Evolutionary conservation across 1,139 yeast genomes (phyloP), one percentile per base, ranked within the genome.

Genomic region (Suhomyces terraborum): DNA sequence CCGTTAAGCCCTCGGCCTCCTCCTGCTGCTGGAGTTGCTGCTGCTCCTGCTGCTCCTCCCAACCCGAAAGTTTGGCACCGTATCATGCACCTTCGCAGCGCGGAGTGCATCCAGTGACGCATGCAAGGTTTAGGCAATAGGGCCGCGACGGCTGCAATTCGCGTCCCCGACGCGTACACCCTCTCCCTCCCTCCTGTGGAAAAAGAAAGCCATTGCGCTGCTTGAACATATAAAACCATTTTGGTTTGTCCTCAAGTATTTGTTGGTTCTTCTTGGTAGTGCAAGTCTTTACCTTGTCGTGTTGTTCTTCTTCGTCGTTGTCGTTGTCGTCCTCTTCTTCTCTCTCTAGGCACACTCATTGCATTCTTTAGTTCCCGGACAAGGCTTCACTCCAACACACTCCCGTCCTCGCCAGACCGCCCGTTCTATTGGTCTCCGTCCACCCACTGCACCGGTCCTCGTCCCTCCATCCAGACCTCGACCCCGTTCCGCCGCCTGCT

Each of bases 101-200:
- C 24, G 24, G 27, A 24, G 16, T 24, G 16, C 16, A 12, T 21
- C 27, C 27, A 8, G 27, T 24, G 27, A 24, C 27, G 27, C 27
- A 24, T 24, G 27, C 16, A 24, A 14, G 30, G 30, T 16, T 27
- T 27, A 27, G 30, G 32, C 17, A 20, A 30, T n/a, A 10, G 22
- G 32, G 22, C 31, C 41, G 41, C 41, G 41, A 33, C 38, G 37
- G 38, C 41, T 33, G 40, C 40, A 33, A 35, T 25, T 34, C 43
- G 43, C 43, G 43, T 39, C 28, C 32, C 18, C 35, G 44, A 41
- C 44, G 44, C 44, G 44, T 41, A 41, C 26, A 29, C 12, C 19
- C 20, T 29, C 26, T 19, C 7, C 17, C 12, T 10, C 28, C 9
- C 42, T 40, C 40, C 43, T 40, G 40, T 26, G 23, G 33, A 40